phyloP scores from a whole-genome alignment of 495 filamentous ascomycete species.

The Trichoderma orchidacearum region DNA sequence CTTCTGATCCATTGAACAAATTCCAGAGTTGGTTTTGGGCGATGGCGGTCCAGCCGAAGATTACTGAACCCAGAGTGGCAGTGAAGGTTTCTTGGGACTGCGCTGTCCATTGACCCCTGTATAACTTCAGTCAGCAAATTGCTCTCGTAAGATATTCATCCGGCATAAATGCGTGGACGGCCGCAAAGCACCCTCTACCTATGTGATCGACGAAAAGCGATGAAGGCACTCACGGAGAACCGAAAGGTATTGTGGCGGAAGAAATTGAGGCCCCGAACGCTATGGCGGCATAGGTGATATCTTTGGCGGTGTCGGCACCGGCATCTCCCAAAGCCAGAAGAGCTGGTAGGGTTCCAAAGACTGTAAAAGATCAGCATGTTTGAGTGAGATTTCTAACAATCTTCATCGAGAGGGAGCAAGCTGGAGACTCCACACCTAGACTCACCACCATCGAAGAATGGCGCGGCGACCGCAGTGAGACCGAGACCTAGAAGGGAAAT shows the following conservation, averaged over 20 bases:
- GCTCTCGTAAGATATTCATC: background rate
- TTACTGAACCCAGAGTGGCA: slow-evolving; percentile 9
- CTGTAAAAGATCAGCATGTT: background rate
- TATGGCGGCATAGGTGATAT: background rate
- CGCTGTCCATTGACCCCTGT: background rate
- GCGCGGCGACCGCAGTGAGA: slow-evolving; percentile 7
- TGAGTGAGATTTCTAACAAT: background rate
- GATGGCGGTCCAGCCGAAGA: slow-evolving; percentile 9
- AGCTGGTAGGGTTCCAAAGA: background rate
- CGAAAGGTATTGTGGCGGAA: background rate
- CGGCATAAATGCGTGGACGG: background rate
- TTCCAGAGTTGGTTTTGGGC: background rate
- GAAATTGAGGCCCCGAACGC: background rate
- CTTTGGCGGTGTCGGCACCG: background rate
- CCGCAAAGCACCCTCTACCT: background rate
- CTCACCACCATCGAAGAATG: slow-evolving; percentile 11
- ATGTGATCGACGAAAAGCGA: background rate
- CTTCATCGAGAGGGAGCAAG: background rate
- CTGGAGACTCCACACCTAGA: no score
- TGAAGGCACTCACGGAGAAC: background rate
- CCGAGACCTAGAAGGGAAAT: slow-evolving; percentile 13
- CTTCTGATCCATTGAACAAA: slow-evolving; percentile 8
- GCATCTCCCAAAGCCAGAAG: background rate
- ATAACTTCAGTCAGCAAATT: background rate
- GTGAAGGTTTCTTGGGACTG: slow-evolving; percentile 9